These are phyloP conservation scores for Salmacisia buchloeana DNA, from an alignment of 1,284 basidiomycete genomes.

Conservation along the genomic window DNA sequence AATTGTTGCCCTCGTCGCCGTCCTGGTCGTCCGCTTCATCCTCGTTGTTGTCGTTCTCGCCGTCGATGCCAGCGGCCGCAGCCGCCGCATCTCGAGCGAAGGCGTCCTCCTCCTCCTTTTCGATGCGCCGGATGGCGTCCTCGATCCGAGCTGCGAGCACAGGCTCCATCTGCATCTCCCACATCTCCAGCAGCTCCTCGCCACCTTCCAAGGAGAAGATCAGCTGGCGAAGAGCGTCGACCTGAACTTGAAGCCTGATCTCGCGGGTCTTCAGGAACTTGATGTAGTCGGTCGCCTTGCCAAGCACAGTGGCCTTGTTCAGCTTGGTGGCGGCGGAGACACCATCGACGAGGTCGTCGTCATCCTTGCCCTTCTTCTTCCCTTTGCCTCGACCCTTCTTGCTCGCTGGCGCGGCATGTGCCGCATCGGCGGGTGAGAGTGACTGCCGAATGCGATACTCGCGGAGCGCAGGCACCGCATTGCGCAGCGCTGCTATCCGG, in stretches of 20 bases:
- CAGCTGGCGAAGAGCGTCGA: conserved; percentile 37
- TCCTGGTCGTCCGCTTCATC: conserved; percentile 26
- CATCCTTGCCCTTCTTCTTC: conserved; percentile 33
- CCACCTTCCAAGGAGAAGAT: conserved; percentile 43
- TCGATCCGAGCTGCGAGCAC: conserved; percentile 27
- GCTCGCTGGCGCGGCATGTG: conserved; percentile 5
- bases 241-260: conserved; percentile 35
- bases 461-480: conserved; percentile 71
- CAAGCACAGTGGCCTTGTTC: conserved; percentile 48
- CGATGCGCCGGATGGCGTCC: conserved; percentile 19
- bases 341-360: conserved; percentile 45
- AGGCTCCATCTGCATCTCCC: conserved; percentile 41
- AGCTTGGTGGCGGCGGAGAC: conserved; percentile 48
- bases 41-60: conserved; percentile 27
- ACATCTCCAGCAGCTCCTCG: conserved; percentile 44
- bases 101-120: conserved; percentile 29
- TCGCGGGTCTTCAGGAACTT: conserved; percentile 45
- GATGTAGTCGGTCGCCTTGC: conserved; percentile 49
- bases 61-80: conserved; percentile 36
- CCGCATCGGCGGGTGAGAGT: neutral
- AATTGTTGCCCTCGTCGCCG: conserved; percentile 13
- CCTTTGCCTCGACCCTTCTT: conserved; percentile 31
- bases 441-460: conserved; percentile 30
- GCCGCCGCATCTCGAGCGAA: conserved; percentile 14
- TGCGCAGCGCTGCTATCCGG: conserved; percentile 54